Base-by-base conservation (phyloP, 2,329 filamentous ascomycete genomes). In the Colletotrichum magnum region DNA sequence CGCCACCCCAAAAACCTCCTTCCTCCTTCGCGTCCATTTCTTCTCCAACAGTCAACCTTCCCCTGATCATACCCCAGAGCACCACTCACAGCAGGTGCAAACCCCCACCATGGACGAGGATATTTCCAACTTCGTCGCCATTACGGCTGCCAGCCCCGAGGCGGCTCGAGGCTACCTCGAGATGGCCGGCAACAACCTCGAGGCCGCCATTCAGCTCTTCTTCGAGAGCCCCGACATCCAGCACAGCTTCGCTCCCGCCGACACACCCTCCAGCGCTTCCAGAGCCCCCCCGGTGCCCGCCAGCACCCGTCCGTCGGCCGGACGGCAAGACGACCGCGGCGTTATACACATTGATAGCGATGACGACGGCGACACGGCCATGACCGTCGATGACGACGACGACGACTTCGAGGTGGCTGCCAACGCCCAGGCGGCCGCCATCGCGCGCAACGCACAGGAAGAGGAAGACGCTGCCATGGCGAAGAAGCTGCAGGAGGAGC, bases 391-490 rank as follows among this genome's bases (percentile, higher is more conserved):
- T 62, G 79, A 77, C 57, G 79, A 83, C 45, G 79, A 82, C 64
- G 77, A 82, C 61, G 80, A 82, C 71, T 79, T 80, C 58, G 78
- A 80, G 18, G 47, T 60, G 13, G 67, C 62, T 7, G 67, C 65
- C 10, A 56, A 68, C 28, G 80, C 80, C 32, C 79, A 80, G 24
- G 82, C 79, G 1, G 81, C 77, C 4, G 77, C 77, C 2, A 81
- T 86, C 47, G 82, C 81, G 10, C 82, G 80, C 39, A 81, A 79
- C 5, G 89, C 87, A 16, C 85, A 90, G 61, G 89, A 93, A 73
- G 95, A 98, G 72, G 94, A 97, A 75, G 96, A 99, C 76, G 95
- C 94, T 60, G 95, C 93, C 51, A 95, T 98, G 90, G 96, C 96
- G 6, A 90, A 95, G 79, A 89, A 93, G 66, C 80, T 99, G 69